Evolutionary conservation across 1,284 basidiomycete species (phyloP), one percentile per base, ranked within the genome.

Genomic region (Blastosporella zonata): DNA sequence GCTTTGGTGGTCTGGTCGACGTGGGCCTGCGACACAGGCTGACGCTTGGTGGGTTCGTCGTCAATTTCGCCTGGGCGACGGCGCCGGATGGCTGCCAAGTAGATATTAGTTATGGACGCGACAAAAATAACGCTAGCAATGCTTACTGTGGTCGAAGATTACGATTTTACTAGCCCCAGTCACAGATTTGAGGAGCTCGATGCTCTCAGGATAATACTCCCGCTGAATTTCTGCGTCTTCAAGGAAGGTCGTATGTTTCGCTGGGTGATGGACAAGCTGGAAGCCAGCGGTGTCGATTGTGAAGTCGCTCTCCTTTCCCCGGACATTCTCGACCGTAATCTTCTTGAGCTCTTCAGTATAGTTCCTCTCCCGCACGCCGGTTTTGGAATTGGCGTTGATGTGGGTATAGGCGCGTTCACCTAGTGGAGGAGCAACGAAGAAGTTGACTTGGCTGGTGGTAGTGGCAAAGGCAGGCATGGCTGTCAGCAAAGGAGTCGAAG

Each of bases 101-200:
- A 22, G 35, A 25, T 23, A 41, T 50, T 31, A 53, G 43, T 46
- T 52, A 55, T 17, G 57, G 49, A 40, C 31, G 3, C 20, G 17
- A 28, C n/a, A 41, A 35, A 7, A 35, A 6, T 29, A 12, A 27
- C 13, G 18, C 2, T 28, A 18, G 1, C 22, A 20, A 29, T 13
- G 68, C 79, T 58, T 50, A 82, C 80, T 85, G 60, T 84, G 81
- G 58, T 85, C 82, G 54, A 84, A 85, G 17, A 81, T 48, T 7
- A 81, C 77, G 15, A 79, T 78, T 27, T 71, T 67, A 47, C 69
- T 78, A 0, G 82, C 82, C 1, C 83, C 82, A 0, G 81, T 83
- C 7, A 80, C 55, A 53, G 76, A 64, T 68, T 84, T 85, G 44
- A 84, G 65, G 37, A 84, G 67, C 61, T 76, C 75, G 33, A 71